A percentile compares a stretch with the other conserved stretches of the same genome.
phyloP scores from a whole-genome alignment of 2,329 filamentous ascomycete genomes.

The Botryotinia convoluta region DNA sequence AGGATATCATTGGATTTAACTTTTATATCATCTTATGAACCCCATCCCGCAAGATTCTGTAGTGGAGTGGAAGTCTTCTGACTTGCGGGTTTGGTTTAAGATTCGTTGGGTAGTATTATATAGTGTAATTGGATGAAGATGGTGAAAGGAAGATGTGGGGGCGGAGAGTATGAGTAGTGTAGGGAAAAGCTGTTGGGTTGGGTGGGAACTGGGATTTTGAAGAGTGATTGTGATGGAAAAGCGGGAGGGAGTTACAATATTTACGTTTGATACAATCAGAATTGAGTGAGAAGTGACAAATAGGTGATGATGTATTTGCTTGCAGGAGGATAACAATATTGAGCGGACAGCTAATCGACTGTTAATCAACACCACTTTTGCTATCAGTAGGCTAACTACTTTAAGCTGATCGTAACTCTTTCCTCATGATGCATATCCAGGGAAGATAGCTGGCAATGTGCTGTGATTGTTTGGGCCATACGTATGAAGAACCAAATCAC shows the following conservation, averaged over 20 bases:
- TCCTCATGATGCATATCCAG: no score
- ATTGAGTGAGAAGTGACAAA: not conserved
- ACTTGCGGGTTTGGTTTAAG: not conserved
- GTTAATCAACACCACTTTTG: not conserved
- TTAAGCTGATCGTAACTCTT: not conserved
- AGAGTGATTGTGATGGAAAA: not conserved
- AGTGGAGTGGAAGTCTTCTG: not conserved
- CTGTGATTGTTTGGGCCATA: not conserved
- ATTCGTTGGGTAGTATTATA: not conserved
- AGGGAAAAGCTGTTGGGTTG: not conserved
- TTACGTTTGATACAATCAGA: not conserved
- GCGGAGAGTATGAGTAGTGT: no score
- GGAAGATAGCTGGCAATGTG: not conserved
- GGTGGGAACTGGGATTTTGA: no score
- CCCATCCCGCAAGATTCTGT: not conserved
- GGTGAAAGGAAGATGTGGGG: not conserved
- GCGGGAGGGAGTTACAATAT: not conserved
- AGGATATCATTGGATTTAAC: not conserved
- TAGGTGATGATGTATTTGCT: no score
- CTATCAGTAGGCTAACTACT: not conserved
- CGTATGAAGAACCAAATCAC: not conserved
- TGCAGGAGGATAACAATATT: not conserved
- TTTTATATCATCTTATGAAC: not conserved
- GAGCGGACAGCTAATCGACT: not conserved
- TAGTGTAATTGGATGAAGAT: not conserved